A percentile compares a stretch with the other conserved stretches of the same genome.
phyloP scores from a whole-genome alignment of 331 rosid genomes.

The Pyrus hybrid region DNA sequence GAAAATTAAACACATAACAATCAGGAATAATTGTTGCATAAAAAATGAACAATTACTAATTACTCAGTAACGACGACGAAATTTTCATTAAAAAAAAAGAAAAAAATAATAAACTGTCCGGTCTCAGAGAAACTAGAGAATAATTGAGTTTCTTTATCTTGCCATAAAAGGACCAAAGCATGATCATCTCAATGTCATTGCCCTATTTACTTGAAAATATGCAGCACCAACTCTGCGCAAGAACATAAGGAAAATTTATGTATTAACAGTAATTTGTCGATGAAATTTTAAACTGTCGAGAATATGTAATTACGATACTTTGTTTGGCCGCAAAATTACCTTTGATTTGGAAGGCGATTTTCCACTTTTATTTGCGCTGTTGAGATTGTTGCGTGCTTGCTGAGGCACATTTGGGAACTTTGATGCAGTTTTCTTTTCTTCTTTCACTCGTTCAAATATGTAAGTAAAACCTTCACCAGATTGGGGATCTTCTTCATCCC shows the following conservation, averaged over 20 bases:
- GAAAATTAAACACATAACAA: too few relatives aligned
- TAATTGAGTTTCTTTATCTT: too few relatives aligned
- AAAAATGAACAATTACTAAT: too few relatives aligned
- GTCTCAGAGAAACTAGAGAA: too few relatives aligned
- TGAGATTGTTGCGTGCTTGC: conserved; percentile 2
- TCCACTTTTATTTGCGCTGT: not conserved
- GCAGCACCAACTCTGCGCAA: conserved; percentile 62
- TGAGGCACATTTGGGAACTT: not conserved
- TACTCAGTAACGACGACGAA: too few relatives aligned
- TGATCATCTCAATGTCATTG: conserved; percentile 2
- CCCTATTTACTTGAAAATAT: conserved; percentile 8
- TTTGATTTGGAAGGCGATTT: conserved; percentile 24
- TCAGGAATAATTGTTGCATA: too few relatives aligned
- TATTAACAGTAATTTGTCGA: not conserved
- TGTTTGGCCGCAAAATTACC: conserved; percentile 22
- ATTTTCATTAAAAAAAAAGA: too few relatives aligned
- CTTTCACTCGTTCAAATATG: conserved; percentile 37
- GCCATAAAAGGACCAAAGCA: too few relatives aligned
- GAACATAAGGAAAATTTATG: not conserved
- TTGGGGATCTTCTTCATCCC: conserved; percentile 54
- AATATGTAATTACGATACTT: not conserved
- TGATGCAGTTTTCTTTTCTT: conserved; percentile 27
- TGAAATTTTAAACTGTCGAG: not conserved
- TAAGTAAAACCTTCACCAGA: conserved; percentile 57
- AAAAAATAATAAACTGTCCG: too few relatives aligned